A percentile compares a stretch with the other conserved stretches of the same genome.
phyloP scores from a whole-genome alignment of 148 eudicot genomes.

The Fallopia convolvulus region DNA sequence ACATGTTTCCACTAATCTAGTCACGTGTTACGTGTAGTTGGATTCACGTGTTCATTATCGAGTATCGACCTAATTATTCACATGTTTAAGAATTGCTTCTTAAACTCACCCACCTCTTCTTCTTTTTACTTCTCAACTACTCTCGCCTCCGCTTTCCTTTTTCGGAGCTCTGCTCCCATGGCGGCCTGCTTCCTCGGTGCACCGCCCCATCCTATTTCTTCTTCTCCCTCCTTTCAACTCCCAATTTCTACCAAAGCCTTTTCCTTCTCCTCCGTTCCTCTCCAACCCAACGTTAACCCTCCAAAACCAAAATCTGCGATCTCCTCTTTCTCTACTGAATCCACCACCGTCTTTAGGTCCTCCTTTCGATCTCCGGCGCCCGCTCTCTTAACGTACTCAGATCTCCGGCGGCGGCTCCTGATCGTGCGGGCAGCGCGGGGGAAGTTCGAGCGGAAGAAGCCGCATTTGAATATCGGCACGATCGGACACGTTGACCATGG shows the following conservation, averaged over 20 bases:
- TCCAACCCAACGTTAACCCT: not conserved
- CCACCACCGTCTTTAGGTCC: not conserved
- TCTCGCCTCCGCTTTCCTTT: not conserved
- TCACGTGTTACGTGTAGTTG: no score
- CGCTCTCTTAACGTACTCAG: not conserved
- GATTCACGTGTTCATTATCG: no score
- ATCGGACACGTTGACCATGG: slow-evolving; percentile 10
- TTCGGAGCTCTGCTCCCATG: slow-evolving; percentile 4
- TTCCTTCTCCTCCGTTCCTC: not conserved
- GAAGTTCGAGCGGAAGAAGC: slow-evolving; percentile 8
- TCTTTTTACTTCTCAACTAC: not conserved
- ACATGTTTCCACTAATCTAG: no score
- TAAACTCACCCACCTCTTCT: not conserved
- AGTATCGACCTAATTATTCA: not conserved
- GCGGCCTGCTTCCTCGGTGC: not conserved
- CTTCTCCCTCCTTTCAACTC: not conserved
- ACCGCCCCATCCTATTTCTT: not conserved
- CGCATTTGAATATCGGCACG: slow-evolving; percentile 3
- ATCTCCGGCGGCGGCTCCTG: not conserved
- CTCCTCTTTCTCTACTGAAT: not conserved
- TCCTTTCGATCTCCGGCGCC: not conserved
- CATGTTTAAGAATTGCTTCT: not conserved
- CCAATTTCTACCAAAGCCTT: not conserved
- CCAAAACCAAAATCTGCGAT: not conserved
- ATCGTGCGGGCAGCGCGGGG: not conserved